phyloP scores from a whole-genome alignment of 768 basidiomycete genomes.

The Suillus occidentalis region DNA sequence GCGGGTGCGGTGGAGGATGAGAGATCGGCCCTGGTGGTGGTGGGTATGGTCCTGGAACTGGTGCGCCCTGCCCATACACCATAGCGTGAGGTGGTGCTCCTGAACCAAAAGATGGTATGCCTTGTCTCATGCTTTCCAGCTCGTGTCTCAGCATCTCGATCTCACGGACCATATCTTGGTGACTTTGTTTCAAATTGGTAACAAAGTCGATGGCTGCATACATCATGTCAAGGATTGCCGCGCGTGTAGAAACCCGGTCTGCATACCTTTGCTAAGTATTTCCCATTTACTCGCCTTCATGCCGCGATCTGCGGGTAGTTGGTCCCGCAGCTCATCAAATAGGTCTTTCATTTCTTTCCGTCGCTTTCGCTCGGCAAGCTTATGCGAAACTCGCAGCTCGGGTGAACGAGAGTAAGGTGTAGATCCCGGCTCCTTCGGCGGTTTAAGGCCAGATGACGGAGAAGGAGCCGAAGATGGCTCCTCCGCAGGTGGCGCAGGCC shows the following conservation, averaged over 20 bases:
- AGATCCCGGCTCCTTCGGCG: conserved; percentile 46
- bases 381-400: conserved; percentile 93
- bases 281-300: conserved; percentile 99
- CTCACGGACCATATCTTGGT: conserved; percentile 77
- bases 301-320: conserved; percentile 86
- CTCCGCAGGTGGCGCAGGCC: conserved; percentile 39
- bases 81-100: conserved; percentile 48
- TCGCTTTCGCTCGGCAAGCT: conserved; percentile 94
- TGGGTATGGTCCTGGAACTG: conserved; percentile 45
- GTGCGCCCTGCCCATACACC: conserved; percentile 52
- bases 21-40: conserved; percentile 46
- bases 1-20: conserved; percentile 36
- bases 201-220: conserved; percentile 85
- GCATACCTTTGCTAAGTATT: conserved; percentile 90
- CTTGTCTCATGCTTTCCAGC: conserved; percentile 61
- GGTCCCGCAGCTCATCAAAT: conserved; percentile 94
- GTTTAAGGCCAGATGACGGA: conserved; percentile 35
- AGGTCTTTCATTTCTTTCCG: conserved; percentile 99
- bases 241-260: neutral
- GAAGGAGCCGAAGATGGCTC: conserved; percentile 41
- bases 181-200: conserved; percentile 67
- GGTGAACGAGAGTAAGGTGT: conserved; percentile 96
- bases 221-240: conserved; percentile 5
- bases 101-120: conserved; percentile 51
- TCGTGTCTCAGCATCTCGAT: conserved; percentile 79